Conservation (phyloP, 805 yeast genomes). For the Sugiyamaella boreocaroliniensis region DNA sequence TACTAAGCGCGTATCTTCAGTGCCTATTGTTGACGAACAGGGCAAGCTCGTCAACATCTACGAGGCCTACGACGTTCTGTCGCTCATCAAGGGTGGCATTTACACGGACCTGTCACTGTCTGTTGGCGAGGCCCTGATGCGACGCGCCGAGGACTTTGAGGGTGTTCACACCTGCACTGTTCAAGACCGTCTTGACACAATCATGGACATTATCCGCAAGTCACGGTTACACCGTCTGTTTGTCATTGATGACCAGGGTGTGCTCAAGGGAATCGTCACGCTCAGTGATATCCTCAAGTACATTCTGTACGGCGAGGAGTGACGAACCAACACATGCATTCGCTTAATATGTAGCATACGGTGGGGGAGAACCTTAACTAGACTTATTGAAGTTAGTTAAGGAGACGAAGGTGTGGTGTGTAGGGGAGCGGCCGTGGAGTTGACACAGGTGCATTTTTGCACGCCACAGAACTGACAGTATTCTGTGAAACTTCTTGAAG, state of each 20-base stretch:
- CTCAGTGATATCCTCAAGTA: constrained; percentile 85
- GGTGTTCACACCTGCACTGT: constrained; percentile 95
- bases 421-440: too few relatives aligned
- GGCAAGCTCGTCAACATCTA: constrained; percentile 75
- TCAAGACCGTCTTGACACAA: constrained; percentile 77
- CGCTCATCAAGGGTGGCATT: constrained; percentile 88
- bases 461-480: too few relatives aligned
- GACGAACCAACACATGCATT: not conserved
- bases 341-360: not conserved
- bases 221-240: constrained; percentile 87
- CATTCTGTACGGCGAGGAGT: constrained; percentile 56
- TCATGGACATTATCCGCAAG: constrained; percentile 87
- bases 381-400: not conserved
- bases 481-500: too few relatives aligned
- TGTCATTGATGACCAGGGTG: constrained; percentile 80
- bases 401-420: not conserved
- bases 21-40: constrained; percentile 82
- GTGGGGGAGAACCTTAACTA: not conserved
- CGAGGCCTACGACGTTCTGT: constrained; percentile 91
- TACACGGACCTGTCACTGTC: constrained; percentile 83
- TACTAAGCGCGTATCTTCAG: constrained; percentile 75
- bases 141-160: constrained; percentile 92
- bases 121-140: constrained; percentile 92
- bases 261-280: constrained; percentile 75
- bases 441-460: too few relatives aligned